These are phyloP conservation scores for Penicillium subrubescens DNA, from an alignment of 495 filamentous ascomycete genomes.

Conservation along the genomic window DNA sequence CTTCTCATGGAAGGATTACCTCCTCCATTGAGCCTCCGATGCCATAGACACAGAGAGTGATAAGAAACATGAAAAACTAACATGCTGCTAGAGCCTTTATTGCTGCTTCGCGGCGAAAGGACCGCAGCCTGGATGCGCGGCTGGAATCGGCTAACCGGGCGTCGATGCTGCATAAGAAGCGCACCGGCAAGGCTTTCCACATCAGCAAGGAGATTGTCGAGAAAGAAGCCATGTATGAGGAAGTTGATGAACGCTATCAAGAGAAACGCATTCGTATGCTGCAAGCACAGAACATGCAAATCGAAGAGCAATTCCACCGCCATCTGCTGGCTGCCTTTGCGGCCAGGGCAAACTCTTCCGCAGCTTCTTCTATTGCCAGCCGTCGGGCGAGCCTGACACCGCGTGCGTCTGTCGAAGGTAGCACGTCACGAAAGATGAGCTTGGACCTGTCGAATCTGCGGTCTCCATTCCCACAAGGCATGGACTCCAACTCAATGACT, in stretches of 20 bases:
- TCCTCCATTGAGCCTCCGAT: neutral
- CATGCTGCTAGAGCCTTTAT: slow-evolving; percentile 72
- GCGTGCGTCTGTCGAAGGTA: slow-evolving; percentile 33
- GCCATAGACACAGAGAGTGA: neutral
- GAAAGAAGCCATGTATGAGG: slow-evolving; percentile 97
- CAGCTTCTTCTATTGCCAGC: slow-evolving; percentile 23
- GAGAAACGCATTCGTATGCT: slow-evolving; percentile 48
- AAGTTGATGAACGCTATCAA: slow-evolving; percentile 74
- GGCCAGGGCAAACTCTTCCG: slow-evolving; percentile 24
- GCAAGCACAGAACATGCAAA: slow-evolving; percentile 45
- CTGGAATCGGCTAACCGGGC: slow-evolving; percentile 86
- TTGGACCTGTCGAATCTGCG: slow-evolving; percentile 42
- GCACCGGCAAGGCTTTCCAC: slow-evolving; percentile 81
- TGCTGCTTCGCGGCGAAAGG: slow-evolving; percentile 87
- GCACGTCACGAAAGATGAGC: slow-evolving; percentile 41
- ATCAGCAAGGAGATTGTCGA: slow-evolving; percentile 87
- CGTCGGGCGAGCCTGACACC: slow-evolving; percentile 31
- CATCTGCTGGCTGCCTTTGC: slow-evolving; percentile 42
- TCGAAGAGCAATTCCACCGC: slow-evolving; percentile 45
- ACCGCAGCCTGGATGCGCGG: slow-evolving; percentile 86
- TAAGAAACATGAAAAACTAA: slow-evolving; percentile 4
- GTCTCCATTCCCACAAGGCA: slow-evolving; percentile 32
- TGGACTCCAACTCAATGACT: slow-evolving; percentile 28
- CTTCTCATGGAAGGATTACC: neutral
- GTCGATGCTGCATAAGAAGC: slow-evolving; percentile 85